phyloP scores from a whole-genome alignment of 1,284 basidiomycete genomes.

The Rhizoctonia solani region DNA sequence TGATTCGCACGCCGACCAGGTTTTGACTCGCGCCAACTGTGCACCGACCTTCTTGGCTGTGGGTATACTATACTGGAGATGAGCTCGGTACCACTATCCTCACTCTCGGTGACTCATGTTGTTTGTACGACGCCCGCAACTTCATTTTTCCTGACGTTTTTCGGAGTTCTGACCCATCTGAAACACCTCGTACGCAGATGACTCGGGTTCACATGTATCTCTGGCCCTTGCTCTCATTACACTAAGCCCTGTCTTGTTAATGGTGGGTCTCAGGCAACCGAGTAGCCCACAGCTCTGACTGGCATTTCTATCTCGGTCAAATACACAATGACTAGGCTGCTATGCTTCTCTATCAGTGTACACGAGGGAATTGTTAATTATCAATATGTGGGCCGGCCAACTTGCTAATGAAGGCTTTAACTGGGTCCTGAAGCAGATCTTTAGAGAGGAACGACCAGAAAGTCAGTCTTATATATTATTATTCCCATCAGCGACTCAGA shows the following conservation, averaged over 20 bases:
- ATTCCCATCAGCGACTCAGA: no score
- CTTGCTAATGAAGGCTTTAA: conserved; percentile 74
- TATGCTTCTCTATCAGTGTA: conserved; percentile 76
- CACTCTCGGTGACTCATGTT: conserved; percentile 69
- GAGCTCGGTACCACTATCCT: conserved; percentile 44
- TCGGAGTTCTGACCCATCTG: neutral
- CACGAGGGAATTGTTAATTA: conserved; percentile 75
- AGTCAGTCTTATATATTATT: no score
- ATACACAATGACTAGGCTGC: conserved; percentile 57
- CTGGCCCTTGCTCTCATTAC: conserved; percentile 69
- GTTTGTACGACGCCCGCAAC: conserved; percentile 56
- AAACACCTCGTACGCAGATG: conserved; percentile 53
- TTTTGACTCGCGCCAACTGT: conserved; percentile 5
- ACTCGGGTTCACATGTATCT: conserved; percentile 65
- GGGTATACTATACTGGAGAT: no score
- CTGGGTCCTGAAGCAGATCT: conserved; percentile 65
- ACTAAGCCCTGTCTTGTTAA: conserved; percentile 73
- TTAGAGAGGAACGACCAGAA: conserved; percentile 71
- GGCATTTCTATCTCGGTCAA: neutral
- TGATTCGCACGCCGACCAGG: neutral
- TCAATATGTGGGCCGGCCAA: conserved; percentile 84
- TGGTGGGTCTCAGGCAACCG: conserved; percentile 53
- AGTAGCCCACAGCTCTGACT: neutral
- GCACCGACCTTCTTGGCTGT: no score
- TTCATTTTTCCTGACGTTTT: neutral